These are phyloP conservation scores for Juncus inflexus DNA, from an alignment of 176 grass and related monocot genomes.

Conservation along the genomic window DNA sequence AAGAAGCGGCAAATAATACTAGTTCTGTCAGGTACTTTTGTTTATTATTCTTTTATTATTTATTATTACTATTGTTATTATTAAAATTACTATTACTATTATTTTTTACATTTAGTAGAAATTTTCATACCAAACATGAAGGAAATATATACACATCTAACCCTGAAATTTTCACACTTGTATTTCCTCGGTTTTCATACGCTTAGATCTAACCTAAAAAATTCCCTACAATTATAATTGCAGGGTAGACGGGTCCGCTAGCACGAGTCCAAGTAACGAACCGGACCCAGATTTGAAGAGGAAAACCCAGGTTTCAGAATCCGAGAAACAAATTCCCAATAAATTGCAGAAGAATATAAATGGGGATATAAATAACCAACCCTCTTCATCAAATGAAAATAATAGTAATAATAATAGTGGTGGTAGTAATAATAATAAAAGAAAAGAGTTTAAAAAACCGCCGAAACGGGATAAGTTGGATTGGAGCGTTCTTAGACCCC, in stretches of 20 bases:
- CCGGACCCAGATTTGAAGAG: conserved; percentile 49
- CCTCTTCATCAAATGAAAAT: conserved; percentile 30
- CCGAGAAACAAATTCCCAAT: conserved; percentile 36
- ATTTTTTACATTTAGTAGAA: too few species aligned
- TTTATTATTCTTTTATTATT: too few species aligned
- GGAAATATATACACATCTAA: too few species aligned
- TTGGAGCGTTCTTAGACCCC: conserved; percentile 52
- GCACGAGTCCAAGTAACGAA: conserved; percentile 37
- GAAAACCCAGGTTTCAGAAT: conserved; percentile 43
- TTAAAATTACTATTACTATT: too few species aligned
- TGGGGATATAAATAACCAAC: conserved; percentile 14
- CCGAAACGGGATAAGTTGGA: conserved; percentile 56
- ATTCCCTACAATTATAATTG: conserved; percentile 20
- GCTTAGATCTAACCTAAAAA: too few species aligned
- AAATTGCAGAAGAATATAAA: conserved; percentile 34
- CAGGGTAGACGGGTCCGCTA: conserved; percentile 49
- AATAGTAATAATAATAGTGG: conserved; percentile 32
- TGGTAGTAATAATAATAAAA: conserved; percentile 37
- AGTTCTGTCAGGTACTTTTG: conserved; percentile 28
- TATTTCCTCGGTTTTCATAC: too few species aligned
- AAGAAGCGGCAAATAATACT: conserved; percentile 41
- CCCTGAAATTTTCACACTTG: too few species aligned
- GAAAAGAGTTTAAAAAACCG: conserved; percentile 34
- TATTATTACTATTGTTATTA: too few species aligned
- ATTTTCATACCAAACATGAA: too few species aligned